Evolutionary conservation across 148 eudicot genomes (phyloP).

Genomic region (Nyssa sinensis): DNA sequence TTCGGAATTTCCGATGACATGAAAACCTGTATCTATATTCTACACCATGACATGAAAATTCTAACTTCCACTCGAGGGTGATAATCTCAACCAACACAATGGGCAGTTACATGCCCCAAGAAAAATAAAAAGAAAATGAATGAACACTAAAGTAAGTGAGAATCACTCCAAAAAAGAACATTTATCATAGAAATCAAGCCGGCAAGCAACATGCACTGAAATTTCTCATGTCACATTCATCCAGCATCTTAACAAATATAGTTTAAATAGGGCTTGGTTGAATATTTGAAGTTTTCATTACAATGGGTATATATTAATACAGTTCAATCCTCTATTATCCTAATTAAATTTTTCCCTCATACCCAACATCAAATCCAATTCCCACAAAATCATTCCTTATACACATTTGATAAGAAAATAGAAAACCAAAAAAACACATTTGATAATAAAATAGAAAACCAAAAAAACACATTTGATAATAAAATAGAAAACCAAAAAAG

Average conservation of each 20-base stretch:
- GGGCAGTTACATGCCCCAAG: too few relatives aligned
- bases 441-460: too few relatives aligned
- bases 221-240: background rate
- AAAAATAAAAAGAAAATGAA: too few relatives aligned
- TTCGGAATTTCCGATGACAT: too few relatives aligned
- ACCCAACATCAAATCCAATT: conserved; percentile 10
- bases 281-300: background rate
- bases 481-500: background rate
- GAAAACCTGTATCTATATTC: too few relatives aligned
- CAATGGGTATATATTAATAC: background rate
- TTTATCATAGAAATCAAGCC: background rate
- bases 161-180: background rate
- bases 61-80: too few relatives aligned
- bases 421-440: background rate
- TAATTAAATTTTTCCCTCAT: background rate
- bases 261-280: background rate
- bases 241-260: background rate
- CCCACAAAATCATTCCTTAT: background rate
- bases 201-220: background rate
- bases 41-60: too few relatives aligned
- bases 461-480: background rate
- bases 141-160: too few relatives aligned
- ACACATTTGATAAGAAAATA: background rate
- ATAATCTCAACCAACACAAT: too few relatives aligned
- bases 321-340: background rate